Evolutionary conservation across 371 early-diverging fungal species (phyloP), one percentile per base, ranked within the genome.

Genomic region (Dichotomocladium elegans): DNA sequence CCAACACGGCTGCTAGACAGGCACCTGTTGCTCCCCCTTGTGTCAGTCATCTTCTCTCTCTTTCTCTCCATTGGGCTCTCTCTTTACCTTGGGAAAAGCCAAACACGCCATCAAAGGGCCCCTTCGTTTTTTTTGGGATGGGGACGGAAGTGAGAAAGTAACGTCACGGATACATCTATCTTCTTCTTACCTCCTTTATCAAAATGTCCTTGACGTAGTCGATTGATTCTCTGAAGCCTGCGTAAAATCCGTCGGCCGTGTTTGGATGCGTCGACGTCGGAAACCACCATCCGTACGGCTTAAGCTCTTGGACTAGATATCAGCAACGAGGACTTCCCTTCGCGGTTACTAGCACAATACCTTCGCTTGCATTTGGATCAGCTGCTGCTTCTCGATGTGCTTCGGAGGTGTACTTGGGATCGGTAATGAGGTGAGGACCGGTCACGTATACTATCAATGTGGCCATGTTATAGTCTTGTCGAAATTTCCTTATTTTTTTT

Each of bases 101-200:
- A 58, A 90, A 69, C 4, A 90, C 71, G 24, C 87, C 90, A 58
- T 85, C 83, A 60, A 87, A 90, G 3, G 87, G 86, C 4, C 86
- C 87, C 74, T 82, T 25, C 26, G 35, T 19, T 35, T 31, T 47
- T 47, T 15, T 7, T 15, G 15, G n/a, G n/a, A n/a, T n/a, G 21
- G 11, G 19, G 4, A 14, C 5, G 4, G 19, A 22, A 28, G n/a
- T n/a, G n/a, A n/a, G n/a, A n/a, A n/a, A n/a, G n/a, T n/a, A 49
- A 4, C 12, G 9, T 19, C 6, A 12, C 3, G 14, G 10, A 26
- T n/a, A 33, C 33, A n/a, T n/a, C 33, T n/a, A 33, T 10, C 33
- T 10, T 10, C 33, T 14, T 15, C 22, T 27, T 65, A 74, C 82
- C 68, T 83, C 66, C 44, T 72, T 71, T 8, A 68, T 66, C 63